These are phyloP conservation scores for Claviceps pusilla DNA, from an alignment of 2,329 filamentous ascomycete species.

Conservation along the genomic window DNA sequence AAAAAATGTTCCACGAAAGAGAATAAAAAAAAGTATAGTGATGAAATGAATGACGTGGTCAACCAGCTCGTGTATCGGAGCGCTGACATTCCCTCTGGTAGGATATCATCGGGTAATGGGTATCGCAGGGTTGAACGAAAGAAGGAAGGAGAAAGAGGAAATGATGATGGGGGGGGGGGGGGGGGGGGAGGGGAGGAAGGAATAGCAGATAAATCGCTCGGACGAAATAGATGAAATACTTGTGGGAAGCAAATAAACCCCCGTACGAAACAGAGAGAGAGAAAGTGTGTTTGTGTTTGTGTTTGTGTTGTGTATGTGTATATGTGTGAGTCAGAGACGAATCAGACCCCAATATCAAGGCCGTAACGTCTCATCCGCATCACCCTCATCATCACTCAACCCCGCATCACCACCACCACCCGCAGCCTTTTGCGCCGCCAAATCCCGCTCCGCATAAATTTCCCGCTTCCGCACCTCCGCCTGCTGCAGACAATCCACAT, in stretches of 20 bases:
- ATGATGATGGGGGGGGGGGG: too few species aligned
- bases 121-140: background rate
- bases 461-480: slow-evolving; percentile 56
- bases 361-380: slow-evolving; percentile 21
- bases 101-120: background rate
- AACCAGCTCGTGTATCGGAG: background rate
- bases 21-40: background rate
- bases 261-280: too few species aligned
- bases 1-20: too few species aligned
- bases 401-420: slow-evolving; percentile 24
- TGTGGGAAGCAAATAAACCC: too few species aligned
- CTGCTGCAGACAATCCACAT: slow-evolving; percentile 68
- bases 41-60: too few species aligned
- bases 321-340: too few species aligned
- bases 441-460: slow-evolving; percentile 50
- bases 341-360: slow-evolving; percentile 9
- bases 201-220: background rate
- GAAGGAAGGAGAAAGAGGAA: background rate
- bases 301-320: too few species aligned
- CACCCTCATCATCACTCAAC: slow-evolving; percentile 19
- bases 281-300: too few species aligned
- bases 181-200: background rate
- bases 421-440: slow-evolving; percentile 31
- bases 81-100: background rate
- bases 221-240: too few species aligned